These are phyloP conservation scores for Aegilops sharonensis DNA, from an alignment of 176 grass and related monocot species.

Conservation along the genomic window DNA sequence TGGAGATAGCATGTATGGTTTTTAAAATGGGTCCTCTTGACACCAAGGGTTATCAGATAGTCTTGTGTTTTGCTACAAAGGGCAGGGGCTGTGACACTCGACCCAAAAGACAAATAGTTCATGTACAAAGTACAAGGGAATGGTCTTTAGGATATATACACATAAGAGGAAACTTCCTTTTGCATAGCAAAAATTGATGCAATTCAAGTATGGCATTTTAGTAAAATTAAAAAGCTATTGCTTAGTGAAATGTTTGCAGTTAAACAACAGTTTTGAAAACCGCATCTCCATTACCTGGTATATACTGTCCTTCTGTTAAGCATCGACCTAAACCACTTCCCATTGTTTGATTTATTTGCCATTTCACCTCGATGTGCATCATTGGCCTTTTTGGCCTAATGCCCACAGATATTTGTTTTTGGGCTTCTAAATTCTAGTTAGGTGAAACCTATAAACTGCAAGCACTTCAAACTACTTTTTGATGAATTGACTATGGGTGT, in stretches of 20 bases:
- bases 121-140: background rate
- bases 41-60: background rate
- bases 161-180: background rate
- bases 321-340: background rate
- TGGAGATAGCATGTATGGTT: background rate
- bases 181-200: background rate
- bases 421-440: background rate
- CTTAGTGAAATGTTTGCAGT: background rate
- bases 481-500: constrained; percentile 2
- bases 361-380: background rate
- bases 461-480: constrained; percentile 1
- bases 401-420: background rate
- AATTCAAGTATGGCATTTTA: background rate
- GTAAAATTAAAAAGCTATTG: background rate
- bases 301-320: background rate
- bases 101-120: background rate
- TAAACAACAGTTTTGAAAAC: constrained; percentile 6
- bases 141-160: background rate
- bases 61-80: background rate
- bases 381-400: background rate
- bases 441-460: background rate
- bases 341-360: background rate
- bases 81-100: background rate
- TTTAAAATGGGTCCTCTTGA: background rate
- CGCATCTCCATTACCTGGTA: background rate